Evolutionary conservation across 768 basidiomycete genomes (phyloP).

Genomic region (Xerocomellus chrysenteron): DNA sequence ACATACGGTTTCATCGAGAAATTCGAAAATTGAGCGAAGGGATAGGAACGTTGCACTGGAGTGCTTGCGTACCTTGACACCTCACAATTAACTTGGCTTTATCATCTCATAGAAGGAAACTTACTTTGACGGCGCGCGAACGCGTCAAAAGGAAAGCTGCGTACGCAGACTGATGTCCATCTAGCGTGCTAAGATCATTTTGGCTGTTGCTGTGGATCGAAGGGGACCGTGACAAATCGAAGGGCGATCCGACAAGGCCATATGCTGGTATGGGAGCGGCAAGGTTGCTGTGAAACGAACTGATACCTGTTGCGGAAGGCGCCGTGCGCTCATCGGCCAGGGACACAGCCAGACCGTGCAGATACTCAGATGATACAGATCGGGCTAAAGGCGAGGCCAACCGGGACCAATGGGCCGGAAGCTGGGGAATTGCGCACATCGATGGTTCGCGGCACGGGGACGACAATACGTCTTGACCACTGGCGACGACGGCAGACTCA

Average conservation of each 20-base stretch:
- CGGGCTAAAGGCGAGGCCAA: background rate
- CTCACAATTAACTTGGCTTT: background rate
- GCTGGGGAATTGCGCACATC: background rate
- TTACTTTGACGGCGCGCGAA: slow-evolving; percentile 55
- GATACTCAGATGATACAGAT: slow-evolving; percentile 4
- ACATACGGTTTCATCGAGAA: slow-evolving; percentile 23
- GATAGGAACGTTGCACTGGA: slow-evolving; percentile 22
- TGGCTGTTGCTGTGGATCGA: slow-evolving; percentile 7
- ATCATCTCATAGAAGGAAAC: slow-evolving; percentile 16
- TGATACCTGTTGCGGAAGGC: background rate
- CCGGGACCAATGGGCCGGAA: slow-evolving; percentile 6
- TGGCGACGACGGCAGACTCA: background rate
- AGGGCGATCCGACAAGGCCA: slow-evolving; percentile 28
- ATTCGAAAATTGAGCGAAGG: slow-evolving; percentile 26
- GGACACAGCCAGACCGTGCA: background rate
- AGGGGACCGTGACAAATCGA: slow-evolving; percentile 30
- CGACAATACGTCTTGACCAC: slow-evolving; percentile 3
- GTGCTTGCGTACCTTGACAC: slow-evolving; percentile 26
- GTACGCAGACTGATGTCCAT: slow-evolving; percentile 7
- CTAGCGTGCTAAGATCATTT: slow-evolving; percentile 6
- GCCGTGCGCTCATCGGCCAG: slow-evolving; percentile 2
- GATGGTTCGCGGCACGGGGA: slow-evolving; percentile 10
- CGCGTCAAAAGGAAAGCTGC: slow-evolving; percentile 48
- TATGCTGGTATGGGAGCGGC: background rate
- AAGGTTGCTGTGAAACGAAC: slow-evolving; percentile 4